phyloP scores from a whole-genome alignment of 2,329 filamentous ascomycete species.

The Fusarium subglutinans region DNA sequence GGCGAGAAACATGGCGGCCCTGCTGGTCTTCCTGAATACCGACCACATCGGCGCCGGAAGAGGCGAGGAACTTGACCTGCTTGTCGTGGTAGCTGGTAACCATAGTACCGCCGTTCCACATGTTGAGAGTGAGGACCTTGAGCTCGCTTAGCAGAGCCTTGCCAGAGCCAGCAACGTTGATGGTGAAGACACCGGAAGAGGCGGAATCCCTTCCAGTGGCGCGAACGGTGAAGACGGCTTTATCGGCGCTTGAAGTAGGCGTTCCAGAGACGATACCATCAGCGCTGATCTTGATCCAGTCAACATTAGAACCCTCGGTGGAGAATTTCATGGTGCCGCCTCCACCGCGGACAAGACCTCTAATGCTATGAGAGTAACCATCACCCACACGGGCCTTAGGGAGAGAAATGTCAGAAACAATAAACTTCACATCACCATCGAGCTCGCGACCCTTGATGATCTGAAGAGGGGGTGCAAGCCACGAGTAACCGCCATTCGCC shows the following conservation, averaged over 20 bases:
- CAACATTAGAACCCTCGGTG: constrained; percentile 32
- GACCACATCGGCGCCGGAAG: constrained; percentile 48
- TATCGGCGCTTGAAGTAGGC: constrained; percentile 35
- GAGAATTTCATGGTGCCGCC: constrained; percentile 42
- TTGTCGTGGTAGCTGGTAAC: constrained; percentile 52
- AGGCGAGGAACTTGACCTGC: constrained; percentile 49
- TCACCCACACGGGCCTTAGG: constrained; percentile 51
- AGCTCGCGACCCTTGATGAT: constrained; percentile 38
- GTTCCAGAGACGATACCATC: constrained; percentile 50
- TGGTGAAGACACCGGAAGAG: constrained; percentile 42
- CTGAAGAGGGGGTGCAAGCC: constrained; percentile 47
- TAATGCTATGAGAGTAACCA: constrained; percentile 44
- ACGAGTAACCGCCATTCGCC: constrained; percentile 48
- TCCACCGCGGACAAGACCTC: constrained; percentile 46
- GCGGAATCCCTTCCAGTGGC: constrained; percentile 43
- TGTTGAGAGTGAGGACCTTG: constrained; percentile 51
- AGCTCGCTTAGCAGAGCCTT: constrained; percentile 47
- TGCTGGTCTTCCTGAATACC: constrained; percentile 50
- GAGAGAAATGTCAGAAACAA: constrained; percentile 43
- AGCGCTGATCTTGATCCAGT: constrained; percentile 47
- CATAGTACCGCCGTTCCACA: constrained; percentile 51
- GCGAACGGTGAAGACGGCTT: constrained; percentile 41
- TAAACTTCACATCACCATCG: constrained; percentile 42
- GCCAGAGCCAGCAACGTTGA: constrained; percentile 45
- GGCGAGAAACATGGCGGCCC: constrained; percentile 44